These are phyloP conservation scores for Pseudopithomyces chartarum DNA, from an alignment of 2,329 filamentous ascomycete species.

Conservation along the genomic window DNA sequence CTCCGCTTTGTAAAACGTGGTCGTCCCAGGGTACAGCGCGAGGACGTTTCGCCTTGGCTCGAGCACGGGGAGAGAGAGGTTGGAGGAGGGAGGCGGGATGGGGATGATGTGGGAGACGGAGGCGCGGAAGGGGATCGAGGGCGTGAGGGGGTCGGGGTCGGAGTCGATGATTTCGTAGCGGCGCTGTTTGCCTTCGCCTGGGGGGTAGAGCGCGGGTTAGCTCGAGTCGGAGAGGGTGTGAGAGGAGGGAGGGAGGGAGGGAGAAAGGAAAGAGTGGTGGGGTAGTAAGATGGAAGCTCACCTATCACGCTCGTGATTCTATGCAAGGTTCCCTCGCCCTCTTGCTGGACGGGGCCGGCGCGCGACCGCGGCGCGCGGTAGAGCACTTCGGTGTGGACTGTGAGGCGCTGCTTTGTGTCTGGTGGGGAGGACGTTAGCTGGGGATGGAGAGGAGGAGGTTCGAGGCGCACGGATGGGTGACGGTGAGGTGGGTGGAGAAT, in stretches of 20 bases:
- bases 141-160: conserved; percentile 49
- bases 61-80: conserved; percentile 49
- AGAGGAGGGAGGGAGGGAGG: too few species aligned
- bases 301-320: conserved; percentile 57
- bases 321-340: conserved; percentile 59
- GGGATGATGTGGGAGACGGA: conserved; percentile 52
- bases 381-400: conserved; percentile 55
- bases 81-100: conserved; percentile 50
- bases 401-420: conserved; percentile 37
- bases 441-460: conserved; percentile 1
- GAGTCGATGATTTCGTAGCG: conserved; percentile 59
- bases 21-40: conserved; percentile 57
- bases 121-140: conserved; percentile 49
- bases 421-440: conserved; percentile 1
- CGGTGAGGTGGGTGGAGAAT: neutral
- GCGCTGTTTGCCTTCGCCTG: conserved; percentile 55
- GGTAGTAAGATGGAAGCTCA: too few species aligned
- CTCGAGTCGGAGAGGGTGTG: too few species aligned
- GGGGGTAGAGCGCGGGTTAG: too few species aligned
- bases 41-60: conserved; percentile 51
- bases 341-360: conserved; percentile 29
- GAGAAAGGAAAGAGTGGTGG: too few species aligned
- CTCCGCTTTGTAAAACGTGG: conserved; percentile 60
- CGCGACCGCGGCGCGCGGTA: conserved; percentile 52
- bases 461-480: conserved; percentile 2